A percentile compares a stretch with the other conserved stretches of the same genome.
These are phyloP conservation scores for Pseudocercospora ulei DNA, from an alignment of 2,329 filamentous ascomycete species.

Conservation along the genomic window DNA sequence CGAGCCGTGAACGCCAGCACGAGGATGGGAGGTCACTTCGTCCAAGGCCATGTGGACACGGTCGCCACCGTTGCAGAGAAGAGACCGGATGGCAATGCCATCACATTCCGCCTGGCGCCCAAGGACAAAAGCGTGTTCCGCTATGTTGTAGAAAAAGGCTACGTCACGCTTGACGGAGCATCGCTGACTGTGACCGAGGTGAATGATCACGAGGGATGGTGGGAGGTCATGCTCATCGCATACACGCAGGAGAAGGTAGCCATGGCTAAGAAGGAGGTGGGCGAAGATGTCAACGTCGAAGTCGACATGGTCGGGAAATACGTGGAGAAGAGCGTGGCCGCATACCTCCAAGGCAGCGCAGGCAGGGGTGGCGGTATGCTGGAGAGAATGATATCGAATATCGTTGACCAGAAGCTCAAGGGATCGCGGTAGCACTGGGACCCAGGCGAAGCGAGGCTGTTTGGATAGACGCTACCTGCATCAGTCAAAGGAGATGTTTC, in stretches of 20 bases:
- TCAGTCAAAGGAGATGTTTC: conserved; percentile 11
- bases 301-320: conserved; percentile 84
- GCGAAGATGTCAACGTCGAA: conserved; percentile 82
- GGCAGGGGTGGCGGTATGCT: conserved; percentile 44
- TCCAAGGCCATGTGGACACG: conserved; percentile 94
- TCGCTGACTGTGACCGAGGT: conserved; percentile 87
- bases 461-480: conserved; percentile 14
- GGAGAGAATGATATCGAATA: conserved; percentile 50
- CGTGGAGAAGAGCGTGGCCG: conserved; percentile 78
- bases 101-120: conserved; percentile 76
- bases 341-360: conserved; percentile 57
- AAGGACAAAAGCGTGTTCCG: conserved; percentile 58
- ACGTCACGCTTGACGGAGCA: conserved; percentile 85
- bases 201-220: conserved; percentile 73
- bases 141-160: conserved; percentile 95
- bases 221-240: conserved; percentile 92
- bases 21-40: conserved; percentile 96
- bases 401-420: conserved; percentile 60
- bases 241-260: conserved; percentile 94
- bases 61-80: conserved; percentile 64
- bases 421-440: conserved; percentile 11
- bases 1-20: conserved; percentile 82
- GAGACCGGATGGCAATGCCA: conserved; percentile 75
- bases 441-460: not conserved
- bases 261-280: conserved; percentile 64